Conservation (phyloP, 2,329 filamentous ascomycete species). For the Penicillium polonicum region DNA sequence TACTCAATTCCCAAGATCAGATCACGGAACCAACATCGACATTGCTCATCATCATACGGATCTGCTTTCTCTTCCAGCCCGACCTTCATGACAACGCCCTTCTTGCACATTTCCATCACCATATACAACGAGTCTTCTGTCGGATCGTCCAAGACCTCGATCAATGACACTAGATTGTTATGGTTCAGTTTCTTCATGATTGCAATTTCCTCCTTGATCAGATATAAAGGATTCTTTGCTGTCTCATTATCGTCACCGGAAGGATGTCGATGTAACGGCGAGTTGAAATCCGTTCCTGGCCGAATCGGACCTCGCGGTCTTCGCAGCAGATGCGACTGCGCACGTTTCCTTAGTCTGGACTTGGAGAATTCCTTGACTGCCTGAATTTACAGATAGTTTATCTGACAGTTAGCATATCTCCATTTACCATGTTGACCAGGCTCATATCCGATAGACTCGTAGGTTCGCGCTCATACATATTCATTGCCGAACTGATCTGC, state of each 20-base stretch:
- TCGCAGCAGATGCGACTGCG: conserved; percentile 82
- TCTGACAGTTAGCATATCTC: conserved; percentile 22
- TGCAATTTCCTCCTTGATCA: conserved; percentile 94
- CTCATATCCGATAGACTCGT: neutral
- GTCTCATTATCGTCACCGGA: conserved; percentile 51
- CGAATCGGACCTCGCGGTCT: conserved; percentile 56
- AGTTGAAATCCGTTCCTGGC: conserved; percentile 60
- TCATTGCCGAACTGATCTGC: conserved; percentile 87
- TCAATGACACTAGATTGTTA: conserved; percentile 85
- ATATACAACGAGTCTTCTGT: conserved; percentile 96
- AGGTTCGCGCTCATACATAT: conserved; percentile 65
- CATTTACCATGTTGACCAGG: neutral
- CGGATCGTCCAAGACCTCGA: conserved; percentile 93
- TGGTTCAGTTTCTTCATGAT: conserved; percentile 99
- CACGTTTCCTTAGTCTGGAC: conserved; percentile 79
- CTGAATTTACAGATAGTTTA: conserved; percentile 47
- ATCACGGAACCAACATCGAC: conserved; percentile 90
- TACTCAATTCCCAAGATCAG: conserved; percentile 95
- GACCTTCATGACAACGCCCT: conserved; percentile 95
- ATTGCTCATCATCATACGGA: conserved; percentile 78
- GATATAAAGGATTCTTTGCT: conserved; percentile 70
- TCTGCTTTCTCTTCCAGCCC: conserved; percentile 78
- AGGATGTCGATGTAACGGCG: conserved; percentile 62
- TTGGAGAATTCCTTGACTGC: conserved; percentile 99
- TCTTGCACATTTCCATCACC: conserved; percentile 99